Percentiles rank a stretch among this genome's conserved stretches.
Conservation (phyloP, 2,329 filamentous ascomycete species). For the Phoma sp. region DNA sequence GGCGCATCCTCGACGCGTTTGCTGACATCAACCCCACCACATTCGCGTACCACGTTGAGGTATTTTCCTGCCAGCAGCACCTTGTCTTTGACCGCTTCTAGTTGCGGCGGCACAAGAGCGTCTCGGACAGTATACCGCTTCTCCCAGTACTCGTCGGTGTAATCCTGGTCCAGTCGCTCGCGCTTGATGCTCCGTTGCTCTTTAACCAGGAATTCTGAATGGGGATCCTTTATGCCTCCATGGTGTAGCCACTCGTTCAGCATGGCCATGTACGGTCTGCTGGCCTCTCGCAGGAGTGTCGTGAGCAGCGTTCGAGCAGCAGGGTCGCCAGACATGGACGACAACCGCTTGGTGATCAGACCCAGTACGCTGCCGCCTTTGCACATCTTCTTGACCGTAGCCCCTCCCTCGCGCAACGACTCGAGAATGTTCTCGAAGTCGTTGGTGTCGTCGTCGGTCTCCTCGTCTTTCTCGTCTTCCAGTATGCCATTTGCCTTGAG, state of each 20-base stretch:
- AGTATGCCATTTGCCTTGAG: constrained; percentile 86
- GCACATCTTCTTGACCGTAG: constrained; percentile 87
- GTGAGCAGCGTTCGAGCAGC: constrained; percentile 83
- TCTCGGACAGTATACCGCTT: constrained; percentile 94
- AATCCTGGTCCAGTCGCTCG: constrained; percentile 91
- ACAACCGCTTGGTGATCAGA: constrained; percentile 80
- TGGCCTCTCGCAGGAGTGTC: constrained; percentile 82
- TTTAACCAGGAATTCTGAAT: constrained; percentile 91
- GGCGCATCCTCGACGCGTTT: constrained; percentile 89
- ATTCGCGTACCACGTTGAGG: constrained; percentile 95
- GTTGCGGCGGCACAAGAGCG: constrained; percentile 87
- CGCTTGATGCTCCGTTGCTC: constrained; percentile 94
- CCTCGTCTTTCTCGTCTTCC: constrained; percentile 71
- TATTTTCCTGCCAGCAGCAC: constrained; percentile 96
- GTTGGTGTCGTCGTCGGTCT: constrained; percentile 75
- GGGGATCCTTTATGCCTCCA: constrained; percentile 91
- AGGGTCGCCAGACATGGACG: constrained; percentile 92
- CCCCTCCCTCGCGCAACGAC: constrained; percentile 83
- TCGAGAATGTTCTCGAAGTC: constrained; percentile 94
- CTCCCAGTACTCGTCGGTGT: constrained; percentile 99
- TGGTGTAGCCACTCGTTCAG: constrained; percentile 98
- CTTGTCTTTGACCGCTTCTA: constrained; percentile 90
- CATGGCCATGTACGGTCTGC: constrained; percentile 96
- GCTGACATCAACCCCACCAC: constrained; percentile 92
- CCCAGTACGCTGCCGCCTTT: constrained; percentile 97